Evolutionary conservation across 2,329 filamentous ascomycete species (phyloP), one percentile per base, ranked within the genome.

Genomic region (Epicoccum sorghinum): DNA sequence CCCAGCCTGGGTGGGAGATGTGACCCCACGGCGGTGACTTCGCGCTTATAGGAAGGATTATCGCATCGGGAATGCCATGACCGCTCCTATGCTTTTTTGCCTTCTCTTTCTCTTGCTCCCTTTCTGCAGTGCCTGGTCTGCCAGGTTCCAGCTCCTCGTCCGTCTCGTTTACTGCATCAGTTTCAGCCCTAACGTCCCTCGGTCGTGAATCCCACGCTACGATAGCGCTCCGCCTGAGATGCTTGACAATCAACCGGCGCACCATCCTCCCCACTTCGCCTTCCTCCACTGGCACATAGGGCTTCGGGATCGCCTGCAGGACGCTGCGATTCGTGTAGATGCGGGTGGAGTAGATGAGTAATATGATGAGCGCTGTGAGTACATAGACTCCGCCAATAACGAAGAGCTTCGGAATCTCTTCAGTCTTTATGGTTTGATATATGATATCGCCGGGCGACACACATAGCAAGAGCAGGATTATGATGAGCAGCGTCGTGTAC

Each of bases 1-100:
- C 89, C 93, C 95, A 98, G 46, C 93, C 95, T 13, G 86, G 81
- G 71, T 99, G 95, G 55, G 90, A 85, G 47, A 98, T 86, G n/a
- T 85, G 78, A 22, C 90, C 91, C 93, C 93, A 98, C 60, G 78
- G 84, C 24, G 89, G 84, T 38, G 66, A 80, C 70, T 59, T 51
- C 52, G 73, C 46, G 66, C 77, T 69, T 60, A 82, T 66, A 7
- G 70, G 65, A 8, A 80, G 74, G 25, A 75, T 66, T 3, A 68
- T 75, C 18, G 64, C 59, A 18, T 67, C 58, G 22, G 55, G 58
- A 14, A 57, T 57, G 48, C 67, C 67, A 29, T 64, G 60, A 6
- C 61, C 57, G 4, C 54, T 55, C 48, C 61, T 71, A 45, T 67
- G 70, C 62, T 64, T 68, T 0, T 57, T 54, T 3, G 43, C n/a